Base-by-base conservation (phyloP, 1,284 basidiomycete genomes). In the Grifola frondosa region DNA sequence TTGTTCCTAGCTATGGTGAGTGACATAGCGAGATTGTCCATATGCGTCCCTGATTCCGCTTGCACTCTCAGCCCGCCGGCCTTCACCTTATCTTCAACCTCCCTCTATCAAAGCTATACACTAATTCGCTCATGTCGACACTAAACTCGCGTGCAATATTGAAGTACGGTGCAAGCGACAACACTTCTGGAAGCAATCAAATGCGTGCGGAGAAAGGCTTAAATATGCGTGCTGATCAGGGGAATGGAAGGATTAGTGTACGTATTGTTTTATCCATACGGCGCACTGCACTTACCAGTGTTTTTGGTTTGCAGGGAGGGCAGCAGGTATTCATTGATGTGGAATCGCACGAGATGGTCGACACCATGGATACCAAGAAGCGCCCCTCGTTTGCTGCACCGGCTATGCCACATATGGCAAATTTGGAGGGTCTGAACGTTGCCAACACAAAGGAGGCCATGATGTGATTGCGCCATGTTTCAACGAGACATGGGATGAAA, bases 81-180 rank as follows among this genome's bases (percentile, higher is more conserved):
- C 48, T 62, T 8, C 63, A 66, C 39, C 57, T 66, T 17, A 50
- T 59, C 19, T 63, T 65, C 53, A 63, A 64, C 44, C 50, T 66
- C 11, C 59, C 62, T 1, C 55, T 66, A 2, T 58, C 61, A 8
- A 65, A 65, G 43, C 45, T 66, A 23, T 65, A 65, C 48, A 65
- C 63, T 3, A 65, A 65, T 44, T 64, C 63, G 0, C 47, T 65
- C 15, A 60, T 65, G 57, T 66, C 63, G 4, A 66, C 61, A 37
- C 40, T 66, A 24, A 66, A 66, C 52, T 62, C 62, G 1, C 62
- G 62, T 35, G 55, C 57, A 2, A 59, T 62, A 31, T 61, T 60
- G 61, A 60, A 54, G 40, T 63, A 61, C 37, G 59, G 60, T 2
- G n/a, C n/a, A n/a, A 56, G 38, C n/a, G 48, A 50, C 32, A 42